These are phyloP conservation scores for Pinguiococcus pyrenoidosus DNA, from an alignment of 108 stramenopile genomes.

Conservation along the genomic window DNA sequence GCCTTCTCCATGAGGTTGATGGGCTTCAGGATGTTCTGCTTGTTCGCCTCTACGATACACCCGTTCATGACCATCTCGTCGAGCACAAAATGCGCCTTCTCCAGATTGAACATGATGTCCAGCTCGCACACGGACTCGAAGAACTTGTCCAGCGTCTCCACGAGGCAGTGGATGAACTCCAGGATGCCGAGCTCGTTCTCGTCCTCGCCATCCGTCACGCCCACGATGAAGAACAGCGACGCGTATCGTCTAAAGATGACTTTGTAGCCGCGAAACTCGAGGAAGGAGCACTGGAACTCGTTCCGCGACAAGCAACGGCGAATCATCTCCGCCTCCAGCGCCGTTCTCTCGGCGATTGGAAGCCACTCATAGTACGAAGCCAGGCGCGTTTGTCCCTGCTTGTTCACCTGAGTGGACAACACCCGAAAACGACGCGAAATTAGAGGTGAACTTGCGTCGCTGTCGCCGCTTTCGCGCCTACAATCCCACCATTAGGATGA, in stretches of 20 bases:
- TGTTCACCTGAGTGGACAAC: too few relatives aligned
- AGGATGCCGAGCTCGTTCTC: slow-evolving; percentile 42
- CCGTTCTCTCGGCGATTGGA: slow-evolving; percentile 35
- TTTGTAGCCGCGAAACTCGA: slow-evolving; percentile 41
- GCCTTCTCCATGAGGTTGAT: slow-evolving; percentile 39
- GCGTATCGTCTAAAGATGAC: slow-evolving; percentile 30
- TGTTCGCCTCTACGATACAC: slow-evolving; percentile 45
- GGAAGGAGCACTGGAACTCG: slow-evolving; percentile 40
- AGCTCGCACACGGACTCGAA: slow-evolving; percentile 45
- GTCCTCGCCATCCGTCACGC: slow-evolving; percentile 27
- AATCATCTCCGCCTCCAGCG: slow-evolving; percentile 40
- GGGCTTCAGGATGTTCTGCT: slow-evolving; percentile 42
- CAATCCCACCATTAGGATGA: slow-evolving; percentile 41
- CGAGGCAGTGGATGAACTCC: slow-evolving; percentile 41
- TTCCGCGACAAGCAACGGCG: slow-evolving; percentile 35
- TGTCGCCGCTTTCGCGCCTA: too few relatives aligned
- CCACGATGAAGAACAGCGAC: slow-evolving; percentile 41
- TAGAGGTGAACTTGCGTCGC: too few relatives aligned
- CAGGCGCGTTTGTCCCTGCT: slow-evolving; percentile 40
- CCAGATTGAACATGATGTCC: slow-evolving; percentile 46
- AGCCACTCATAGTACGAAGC: slow-evolving; percentile 41
- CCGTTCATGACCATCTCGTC: slow-evolving; percentile 47
- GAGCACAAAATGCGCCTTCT: slow-evolving; percentile 41
- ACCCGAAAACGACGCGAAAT: too few relatives aligned
- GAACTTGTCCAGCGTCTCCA: slow-evolving; percentile 44